Percentiles rank a stretch among this genome's conserved stretches.
These are phyloP conservation scores for Globisporangium orthogonon DNA, from an alignment of 352 stramenopile species.

Conservation along the genomic window DNA sequence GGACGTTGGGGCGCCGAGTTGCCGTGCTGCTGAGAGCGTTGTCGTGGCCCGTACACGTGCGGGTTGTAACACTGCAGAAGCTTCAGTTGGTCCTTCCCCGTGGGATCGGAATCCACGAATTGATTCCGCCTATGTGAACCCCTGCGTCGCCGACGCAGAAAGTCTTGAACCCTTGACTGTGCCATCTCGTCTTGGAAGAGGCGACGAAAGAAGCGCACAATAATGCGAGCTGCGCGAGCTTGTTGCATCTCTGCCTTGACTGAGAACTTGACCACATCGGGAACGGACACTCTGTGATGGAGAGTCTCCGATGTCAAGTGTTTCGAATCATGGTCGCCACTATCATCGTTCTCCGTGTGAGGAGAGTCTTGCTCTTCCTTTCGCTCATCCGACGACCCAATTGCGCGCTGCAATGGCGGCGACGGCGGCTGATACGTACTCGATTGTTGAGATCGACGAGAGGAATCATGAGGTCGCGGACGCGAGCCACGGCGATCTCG, in stretches of 20 bases:
- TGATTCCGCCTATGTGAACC: constrained; percentile 15
- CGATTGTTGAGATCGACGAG: background rate
- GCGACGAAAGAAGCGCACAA: constrained; percentile 46
- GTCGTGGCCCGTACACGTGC: constrained; percentile 20
- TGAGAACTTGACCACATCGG: constrained; percentile 5
- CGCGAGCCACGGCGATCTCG: background rate
- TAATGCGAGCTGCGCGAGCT: constrained; percentile 42
- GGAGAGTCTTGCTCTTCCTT: background rate
- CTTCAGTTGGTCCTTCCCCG: constrained; percentile 32
- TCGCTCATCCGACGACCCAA: background rate
- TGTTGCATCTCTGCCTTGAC: constrained; percentile 18
- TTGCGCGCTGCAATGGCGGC: background rate
- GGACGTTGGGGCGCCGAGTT: constrained; percentile 1
- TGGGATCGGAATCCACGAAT: constrained; percentile 19
- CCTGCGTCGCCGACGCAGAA: constrained; percentile 25
- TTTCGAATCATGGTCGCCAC: background rate
- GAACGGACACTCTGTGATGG: background rate
- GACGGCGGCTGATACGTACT: background rate
- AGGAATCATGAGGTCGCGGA: background rate
- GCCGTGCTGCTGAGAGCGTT: constrained; percentile 1
- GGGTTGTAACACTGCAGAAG: constrained; percentile 65
- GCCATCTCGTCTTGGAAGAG: constrained; percentile 23
- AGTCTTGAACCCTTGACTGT: constrained; percentile 17
- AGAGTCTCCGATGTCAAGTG: background rate
- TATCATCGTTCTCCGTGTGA: background rate